Conservation (phyloP, 2,329 filamentous ascomycete genomes). For the Neopestalotiopsis rosae region DNA sequence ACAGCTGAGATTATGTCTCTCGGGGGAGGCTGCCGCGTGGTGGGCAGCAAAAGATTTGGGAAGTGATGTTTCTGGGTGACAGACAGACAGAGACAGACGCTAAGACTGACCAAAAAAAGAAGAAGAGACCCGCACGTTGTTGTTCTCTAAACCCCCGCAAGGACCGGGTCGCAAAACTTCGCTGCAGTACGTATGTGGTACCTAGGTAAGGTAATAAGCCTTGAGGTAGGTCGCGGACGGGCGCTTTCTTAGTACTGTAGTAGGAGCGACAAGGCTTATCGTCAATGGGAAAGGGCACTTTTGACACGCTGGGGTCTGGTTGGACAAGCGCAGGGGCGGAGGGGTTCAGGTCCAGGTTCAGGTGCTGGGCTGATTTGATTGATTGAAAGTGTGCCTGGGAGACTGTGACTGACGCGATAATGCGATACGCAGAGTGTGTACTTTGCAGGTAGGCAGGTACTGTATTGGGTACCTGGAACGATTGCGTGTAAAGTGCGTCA, state of each 20-base stretch:
- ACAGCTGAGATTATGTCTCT: constrained; percentile 3
- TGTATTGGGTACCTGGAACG: not conserved
- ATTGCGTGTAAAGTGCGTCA: no score
- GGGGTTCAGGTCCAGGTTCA: no score
- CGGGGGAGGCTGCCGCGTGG: not conserved
- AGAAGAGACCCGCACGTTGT: not conserved
- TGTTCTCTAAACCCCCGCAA: not conserved
- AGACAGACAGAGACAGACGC: not conserved
- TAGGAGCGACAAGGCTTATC: not conserved
- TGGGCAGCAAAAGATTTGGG: not conserved
- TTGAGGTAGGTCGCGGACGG: not conserved
- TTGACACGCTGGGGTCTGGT: constrained; percentile 1
- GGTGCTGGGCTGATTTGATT: not conserved
- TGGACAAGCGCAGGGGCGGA: not conserved
- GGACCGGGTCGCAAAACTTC: constrained; percentile 13
- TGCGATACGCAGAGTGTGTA: not conserved
- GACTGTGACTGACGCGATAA: not conserved
- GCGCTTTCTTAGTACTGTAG: not conserved
- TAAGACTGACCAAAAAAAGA: constrained; percentile 6
- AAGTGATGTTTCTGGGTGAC: not conserved
- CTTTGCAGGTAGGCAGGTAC: not conserved
- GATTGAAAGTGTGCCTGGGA: not conserved
- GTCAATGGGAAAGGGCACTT: not conserved
- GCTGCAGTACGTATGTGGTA: not conserved
- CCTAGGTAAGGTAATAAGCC: not conserved